Conservation (phyloP, 169 alveolate genomes). For the Cryptosporidium meleagridis region DNA sequence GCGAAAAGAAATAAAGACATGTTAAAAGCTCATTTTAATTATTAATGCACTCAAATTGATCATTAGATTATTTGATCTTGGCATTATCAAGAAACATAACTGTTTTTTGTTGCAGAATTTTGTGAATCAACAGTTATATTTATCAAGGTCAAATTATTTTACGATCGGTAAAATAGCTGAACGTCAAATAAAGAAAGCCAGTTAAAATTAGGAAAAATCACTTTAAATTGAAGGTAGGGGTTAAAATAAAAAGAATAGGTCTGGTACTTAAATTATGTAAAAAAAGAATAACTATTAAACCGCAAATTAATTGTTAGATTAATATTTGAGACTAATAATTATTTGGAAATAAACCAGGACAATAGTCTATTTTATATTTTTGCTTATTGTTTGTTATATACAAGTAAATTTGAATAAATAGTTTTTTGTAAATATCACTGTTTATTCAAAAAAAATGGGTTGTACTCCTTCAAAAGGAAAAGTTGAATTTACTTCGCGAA, state of each 20-base stretch:
- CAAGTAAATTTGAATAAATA: background rate
- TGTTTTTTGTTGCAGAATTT: background rate
- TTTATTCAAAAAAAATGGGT: constrained; percentile 41
- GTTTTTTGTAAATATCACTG: background rate
- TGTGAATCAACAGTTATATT: background rate
- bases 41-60: background rate
- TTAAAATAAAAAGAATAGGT: background rate
- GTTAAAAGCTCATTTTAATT: background rate
- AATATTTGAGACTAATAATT: background rate
- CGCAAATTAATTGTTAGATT: background rate
- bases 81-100: background rate
- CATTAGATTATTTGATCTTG: background rate
- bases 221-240: background rate
- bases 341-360: background rate
- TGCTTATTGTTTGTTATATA: background rate
- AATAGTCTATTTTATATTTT: background rate
- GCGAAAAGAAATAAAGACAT: constrained; percentile 1
- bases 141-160: background rate
- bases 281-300: background rate
- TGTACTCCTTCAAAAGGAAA: constrained; percentile 20
- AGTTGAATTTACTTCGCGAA: constrained; percentile 38
- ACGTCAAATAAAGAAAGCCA: background rate
- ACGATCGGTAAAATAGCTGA: background rate
- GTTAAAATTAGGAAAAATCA: background rate
- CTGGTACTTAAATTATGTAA: background rate